Conservation (phyloP, 257 asterid species). For the Penstemon davidsonii region DNA sequence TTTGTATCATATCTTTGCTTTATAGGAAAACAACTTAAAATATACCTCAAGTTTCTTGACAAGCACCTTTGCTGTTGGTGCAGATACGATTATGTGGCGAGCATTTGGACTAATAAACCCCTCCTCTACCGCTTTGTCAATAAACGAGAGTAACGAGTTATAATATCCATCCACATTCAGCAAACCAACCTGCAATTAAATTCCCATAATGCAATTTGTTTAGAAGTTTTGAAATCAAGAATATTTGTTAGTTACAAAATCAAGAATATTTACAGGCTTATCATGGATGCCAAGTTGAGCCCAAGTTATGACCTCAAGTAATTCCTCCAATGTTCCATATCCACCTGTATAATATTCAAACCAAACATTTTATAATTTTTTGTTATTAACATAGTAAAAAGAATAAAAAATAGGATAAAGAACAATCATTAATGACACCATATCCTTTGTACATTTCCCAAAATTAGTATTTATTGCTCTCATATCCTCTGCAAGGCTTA, state of each 20-base stretch:
- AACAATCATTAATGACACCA: too few relatives aligned
- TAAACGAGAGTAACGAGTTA: constrained; percentile 43
- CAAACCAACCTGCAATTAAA: constrained; percentile 48
- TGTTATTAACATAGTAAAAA: too few relatives aligned
- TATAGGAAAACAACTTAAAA: not conserved
- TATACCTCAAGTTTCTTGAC: constrained; percentile 55
- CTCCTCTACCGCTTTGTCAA: constrained; percentile 63
- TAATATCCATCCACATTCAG: constrained; percentile 58
- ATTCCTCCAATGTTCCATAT: constrained; percentile 59
- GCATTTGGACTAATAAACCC: constrained; percentile 55
- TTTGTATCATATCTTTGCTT: not conserved
- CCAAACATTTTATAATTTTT: too few relatives aligned
- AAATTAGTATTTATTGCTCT: constrained; percentile 2
- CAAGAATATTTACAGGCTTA: constrained; percentile 41
- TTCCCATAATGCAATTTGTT: too few relatives aligned
- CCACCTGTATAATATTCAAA: not conserved
- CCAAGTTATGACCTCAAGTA: constrained; percentile 61
- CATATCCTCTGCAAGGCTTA: constrained; percentile 12
- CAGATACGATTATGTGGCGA: constrained; percentile 56
- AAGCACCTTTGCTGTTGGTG: constrained; percentile 47
- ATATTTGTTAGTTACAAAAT: too few relatives aligned
- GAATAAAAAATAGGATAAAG: too few relatives aligned
- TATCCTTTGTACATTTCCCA: not conserved
- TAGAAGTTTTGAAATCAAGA: too few relatives aligned
- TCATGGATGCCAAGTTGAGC: constrained; percentile 67